Base-by-base conservation (phyloP, 2,329 filamentous ascomycete species). In the Colletotrichum godetiae region DNA sequence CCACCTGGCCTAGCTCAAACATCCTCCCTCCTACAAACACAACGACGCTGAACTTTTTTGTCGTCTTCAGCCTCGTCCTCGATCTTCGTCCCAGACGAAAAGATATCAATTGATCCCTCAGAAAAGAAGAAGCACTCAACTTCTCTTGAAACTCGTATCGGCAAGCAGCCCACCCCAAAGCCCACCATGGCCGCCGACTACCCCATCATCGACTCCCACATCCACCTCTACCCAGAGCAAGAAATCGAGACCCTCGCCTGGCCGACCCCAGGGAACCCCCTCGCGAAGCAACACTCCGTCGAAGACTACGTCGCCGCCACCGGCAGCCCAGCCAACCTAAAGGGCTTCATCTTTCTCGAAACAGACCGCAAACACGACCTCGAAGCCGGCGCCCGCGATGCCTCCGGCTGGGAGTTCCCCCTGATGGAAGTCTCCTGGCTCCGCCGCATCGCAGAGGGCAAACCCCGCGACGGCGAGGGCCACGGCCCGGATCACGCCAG, bases 121-220 rank as follows among this genome's bases (percentile, higher is more conserved):
- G 42, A 49, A 42, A 2, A 2, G 33, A 11, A 49, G 33, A 11
- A 49, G 42, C 19, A n/a, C 7, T 3, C 42, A n/a, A 49, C 42
- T 6, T 49, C 42, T 3, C 42, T n/a, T n/a, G 27, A 49, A 49
- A n/a, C 7, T 8, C 3, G 19, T n/a, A 10, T 2, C 42, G 42
- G 42, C 42, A 49, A 8, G 42, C 42, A 49, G 19, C 19, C 3
- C 27, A 27, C 2, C 49, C 31, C 10, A n/a, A 29, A 72, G 72
- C 58, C 68, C 57, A 55, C 22, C 65, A 80, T 68, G 75, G 83
- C 83, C 82, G 78, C 84, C 70, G 80, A 86, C 78, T 84, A 88
- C 81, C 90, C 87, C 78, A 92, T 97, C 79, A 91, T 98, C 82
- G 95, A 98, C 86, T 93, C 94, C 52, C 96, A 98, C 86, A 93